Base-by-base conservation (phyloP, 495 filamentous ascomycete genomes). In the Penicillium paxilli region DNA sequence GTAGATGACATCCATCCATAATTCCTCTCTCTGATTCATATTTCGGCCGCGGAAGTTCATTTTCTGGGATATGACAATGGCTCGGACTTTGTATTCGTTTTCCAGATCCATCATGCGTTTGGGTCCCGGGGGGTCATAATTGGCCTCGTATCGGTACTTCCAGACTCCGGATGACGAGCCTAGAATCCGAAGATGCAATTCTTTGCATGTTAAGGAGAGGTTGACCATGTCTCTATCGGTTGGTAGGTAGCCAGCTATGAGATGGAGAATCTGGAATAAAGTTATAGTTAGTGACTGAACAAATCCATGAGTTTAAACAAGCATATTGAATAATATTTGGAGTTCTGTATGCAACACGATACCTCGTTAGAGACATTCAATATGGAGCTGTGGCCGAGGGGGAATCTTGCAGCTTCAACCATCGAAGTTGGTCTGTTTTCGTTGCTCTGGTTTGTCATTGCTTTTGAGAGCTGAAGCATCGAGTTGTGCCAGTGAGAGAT, bases 251-350 rank as follows among this genome's bases (percentile, higher is more conserved):
- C 41, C 62, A 17, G 75, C 71, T 9, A 80, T 72, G 10, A 66
- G 19, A 46, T 80, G 73, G 28, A 74, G 64, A 26, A 77, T 52
- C 76, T 79, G n/a, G n/a, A 38, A 16, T 1, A 38, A 8, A 38
- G 42, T 35, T n/a, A n/a, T n/a, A n/a, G n/a, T n/a, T n/a, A n/a
- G n/a, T n/a, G n/a, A n/a, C n/a, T n/a, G n/a, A n/a, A n/a, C n/a
- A n/a, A n/a, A n/a, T n/a, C n/a, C n/a, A n/a, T n/a, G n/a, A n/a
- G n/a, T n/a, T n/a, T n/a, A n/a, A n/a, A n/a, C n/a, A n/a, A n/a
- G n/a, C n/a, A n/a, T n/a, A n/a, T n/a, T n/a, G n/a, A n/a, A n/a
- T n/a, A n/a, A n/a, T n/a, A n/a, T n/a, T n/a, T n/a, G n/a, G n/a
- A n/a, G n/a, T n/a, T n/a, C n/a, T n/a, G n/a, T n/a, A n/a, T n/a